These are phyloP conservation scores for Cruciata laevipes DNA, from an alignment of 257 asterid genomes.

Conservation along the genomic window DNA sequence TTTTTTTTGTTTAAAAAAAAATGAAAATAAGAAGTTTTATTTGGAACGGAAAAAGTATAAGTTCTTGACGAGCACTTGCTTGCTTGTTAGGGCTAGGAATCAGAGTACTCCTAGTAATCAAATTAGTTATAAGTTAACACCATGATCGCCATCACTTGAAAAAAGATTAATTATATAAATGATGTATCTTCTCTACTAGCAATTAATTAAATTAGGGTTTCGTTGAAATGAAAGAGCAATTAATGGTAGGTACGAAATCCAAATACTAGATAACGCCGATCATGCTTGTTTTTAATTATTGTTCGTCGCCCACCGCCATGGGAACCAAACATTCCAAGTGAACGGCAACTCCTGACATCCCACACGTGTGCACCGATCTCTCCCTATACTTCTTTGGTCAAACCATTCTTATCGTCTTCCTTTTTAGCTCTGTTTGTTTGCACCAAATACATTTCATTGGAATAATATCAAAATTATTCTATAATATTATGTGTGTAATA, in stretches of 20 bases:
- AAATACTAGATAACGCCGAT: background rate
- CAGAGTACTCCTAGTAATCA: too few species aligned
- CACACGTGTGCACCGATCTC: conserved; percentile 15
- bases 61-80: too few species aligned
- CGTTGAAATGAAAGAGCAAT: background rate
- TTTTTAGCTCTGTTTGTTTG: background rate
- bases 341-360: conserved; percentile 7
- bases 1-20: too few species aligned
- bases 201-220: background rate
- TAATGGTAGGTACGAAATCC: background rate
- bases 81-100: background rate
- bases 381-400: background rate
- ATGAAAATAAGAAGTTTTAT: too few species aligned
- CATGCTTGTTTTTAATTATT: too few species aligned
- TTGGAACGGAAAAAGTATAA: too few species aligned
- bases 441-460: background rate
- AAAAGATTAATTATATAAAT: too few species aligned
- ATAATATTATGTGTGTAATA: too few species aligned
- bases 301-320: conserved; percentile 24
- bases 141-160: background rate
- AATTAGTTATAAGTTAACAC: background rate
- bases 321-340: conserved; percentile 24
- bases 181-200: background rate
- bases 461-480: too few species aligned
- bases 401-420: background rate